Base-by-base conservation (phyloP, 768 basidiomycete genomes). In the Suillus alpinus region DNA sequence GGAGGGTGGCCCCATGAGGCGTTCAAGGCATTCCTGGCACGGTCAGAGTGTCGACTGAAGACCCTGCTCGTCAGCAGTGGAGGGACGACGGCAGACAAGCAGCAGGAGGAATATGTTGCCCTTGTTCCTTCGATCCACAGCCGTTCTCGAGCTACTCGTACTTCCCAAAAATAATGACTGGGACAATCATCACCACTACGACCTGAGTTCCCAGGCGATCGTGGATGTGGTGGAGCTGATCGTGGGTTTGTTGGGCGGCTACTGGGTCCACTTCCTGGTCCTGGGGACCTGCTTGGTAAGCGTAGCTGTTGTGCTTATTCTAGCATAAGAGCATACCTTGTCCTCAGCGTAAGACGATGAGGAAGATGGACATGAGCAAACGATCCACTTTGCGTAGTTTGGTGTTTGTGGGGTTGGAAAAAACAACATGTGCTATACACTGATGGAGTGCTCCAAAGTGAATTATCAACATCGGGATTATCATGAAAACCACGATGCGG, bases 321-420 rank as follows among this genome's bases (percentile, higher is more conserved):
- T 13, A 91, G n/a, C n/a, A n/a, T 75, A 3, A 92, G 76, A 50
- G 88, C 85, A 69, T 85, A 77, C 65, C 89, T 91, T 46, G 62
- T 50, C 32, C 26, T 9, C 39, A 59, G 32, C 59, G 37, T 71
- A 57, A 63, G n/a, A 53, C 12, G 36, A 55, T 39, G 37, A 26
- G 26, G 5, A 31, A 20, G 46, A 41, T 10, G 18, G 59, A 40
- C 18, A 32, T 56, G 49, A 37, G 7, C 32, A 34, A 39, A 40
- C 50, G 57, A 37, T 84, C 23, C 69, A 90, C 89, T n/a, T n/a
- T n/a, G n/a, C n/a, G n/a, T n/a, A n/a, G n/a, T n/a, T n/a, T n/a
- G n/a, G n/a, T n/a, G n/a, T n/a, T n/a, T n/a, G n/a, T n/a, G n/a
- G n/a, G n/a, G n/a, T n/a, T n/a, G n/a, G n/a, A n/a, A n/a, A n/a